Conservation (phyloP, 164 flowering plant species). For the Stephania cephalantha region DNA sequence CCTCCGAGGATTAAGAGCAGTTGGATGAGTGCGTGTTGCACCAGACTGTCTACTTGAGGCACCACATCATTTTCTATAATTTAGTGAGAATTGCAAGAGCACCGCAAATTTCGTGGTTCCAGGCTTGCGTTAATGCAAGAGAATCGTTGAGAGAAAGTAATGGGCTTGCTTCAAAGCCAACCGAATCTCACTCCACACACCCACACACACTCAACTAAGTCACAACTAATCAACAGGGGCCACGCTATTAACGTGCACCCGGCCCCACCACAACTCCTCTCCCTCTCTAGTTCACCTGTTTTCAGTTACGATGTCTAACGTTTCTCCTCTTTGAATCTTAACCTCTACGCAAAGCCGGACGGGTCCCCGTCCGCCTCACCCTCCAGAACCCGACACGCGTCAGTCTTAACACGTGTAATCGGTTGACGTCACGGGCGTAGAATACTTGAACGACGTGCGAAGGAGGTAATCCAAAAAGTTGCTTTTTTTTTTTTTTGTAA, state of each 20-base stretch:
- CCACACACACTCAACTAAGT: conserved; percentile 11
- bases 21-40: too few species aligned
- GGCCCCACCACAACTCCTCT: not conserved
- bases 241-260: conserved; percentile 20
- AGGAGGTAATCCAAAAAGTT: not conserved
- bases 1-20: too few species aligned
- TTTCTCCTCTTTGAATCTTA: not conserved
- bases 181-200: conserved; percentile 31
- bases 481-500: not conserved
- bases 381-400: not conserved
- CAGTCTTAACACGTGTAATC: not conserved
- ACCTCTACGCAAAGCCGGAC: not conserved
- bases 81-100: conserved; percentile 7
- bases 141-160: conserved; percentile 41
- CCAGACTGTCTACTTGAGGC: too few species aligned
- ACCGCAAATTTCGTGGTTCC: conserved; percentile 45
- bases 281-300: conserved; percentile 23
- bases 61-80: too few species aligned
- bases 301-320: conserved; percentile 19
- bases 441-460: not conserved
- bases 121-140: conserved; percentile 49
- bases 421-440: not conserved
- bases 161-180: conserved; percentile 34
- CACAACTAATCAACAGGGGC: not conserved
- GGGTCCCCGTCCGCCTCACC: not conserved